Percentiles rank a stretch among this genome's conserved stretches.
Evolutionary conservation across 2,329 filamentous ascomycete genomes (phyloP).

Genomic region (Monilinia vaccinii-corymbosi): DNA sequence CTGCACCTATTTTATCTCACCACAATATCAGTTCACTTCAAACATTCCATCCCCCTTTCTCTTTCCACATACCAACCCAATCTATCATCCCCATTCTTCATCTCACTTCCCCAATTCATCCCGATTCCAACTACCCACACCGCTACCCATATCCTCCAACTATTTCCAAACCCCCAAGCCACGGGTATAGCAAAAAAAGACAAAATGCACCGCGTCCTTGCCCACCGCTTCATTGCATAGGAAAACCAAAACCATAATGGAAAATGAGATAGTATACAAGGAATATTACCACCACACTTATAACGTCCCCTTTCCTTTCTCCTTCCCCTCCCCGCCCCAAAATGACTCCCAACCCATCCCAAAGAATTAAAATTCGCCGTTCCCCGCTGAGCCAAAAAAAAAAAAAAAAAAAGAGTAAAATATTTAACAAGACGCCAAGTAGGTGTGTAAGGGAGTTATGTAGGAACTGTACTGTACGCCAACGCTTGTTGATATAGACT

Average conservation of each 20-base stretch:
- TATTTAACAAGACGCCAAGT: background rate
- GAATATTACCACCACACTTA: conserved; percentile 2
- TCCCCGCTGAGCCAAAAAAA: background rate
- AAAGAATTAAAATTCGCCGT: conserved; percentile 2
- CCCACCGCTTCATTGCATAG: background rate
- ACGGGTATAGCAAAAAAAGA: conserved; percentile 3
- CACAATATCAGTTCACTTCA: background rate
- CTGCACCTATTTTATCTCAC: background rate
- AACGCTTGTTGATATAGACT: conserved; percentile 2
- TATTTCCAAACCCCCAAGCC: background rate
- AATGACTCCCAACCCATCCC: background rate
- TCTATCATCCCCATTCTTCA: background rate
- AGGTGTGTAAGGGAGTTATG: background rate
- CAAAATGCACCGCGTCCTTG: background rate
- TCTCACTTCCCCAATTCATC: background rate
- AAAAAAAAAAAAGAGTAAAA: background rate
- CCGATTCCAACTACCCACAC: background rate
- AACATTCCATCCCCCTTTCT: background rate
- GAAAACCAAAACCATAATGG: background rate
- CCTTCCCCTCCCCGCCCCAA: background rate
- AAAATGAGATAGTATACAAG: conserved; percentile 3
- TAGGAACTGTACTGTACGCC: conserved; percentile 1
- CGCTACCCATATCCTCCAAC: background rate
- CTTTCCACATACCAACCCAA: background rate
- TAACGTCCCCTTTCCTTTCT: background rate